Percentiles rank a stretch among this genome's conserved stretches.
phyloP scores from a whole-genome alignment of 495 filamentous ascomycete species.

The Penicillium cataractarum region DNA sequence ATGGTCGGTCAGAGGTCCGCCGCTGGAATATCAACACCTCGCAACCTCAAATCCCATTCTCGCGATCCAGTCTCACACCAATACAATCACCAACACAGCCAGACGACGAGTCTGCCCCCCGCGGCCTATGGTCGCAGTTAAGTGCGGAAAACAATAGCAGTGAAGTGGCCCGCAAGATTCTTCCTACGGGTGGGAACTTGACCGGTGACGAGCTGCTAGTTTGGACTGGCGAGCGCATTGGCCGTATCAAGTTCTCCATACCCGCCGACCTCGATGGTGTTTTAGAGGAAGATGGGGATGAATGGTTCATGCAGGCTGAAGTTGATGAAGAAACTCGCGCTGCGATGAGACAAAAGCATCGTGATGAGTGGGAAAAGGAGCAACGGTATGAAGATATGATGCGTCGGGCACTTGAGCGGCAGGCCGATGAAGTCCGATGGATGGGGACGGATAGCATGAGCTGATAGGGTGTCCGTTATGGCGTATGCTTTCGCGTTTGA shows the following conservation, averaged over 20 bases:
- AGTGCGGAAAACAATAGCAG: slow-evolving; percentile 27
- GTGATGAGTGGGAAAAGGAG: slow-evolving; percentile 46
- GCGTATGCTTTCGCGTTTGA: too few species aligned
- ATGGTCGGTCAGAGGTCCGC: slow-evolving; percentile 80
- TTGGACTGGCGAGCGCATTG: slow-evolving; percentile 82
- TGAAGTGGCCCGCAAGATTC: slow-evolving; percentile 70
- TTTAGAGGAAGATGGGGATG: slow-evolving; percentile 49
- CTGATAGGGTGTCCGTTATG: too few species aligned
- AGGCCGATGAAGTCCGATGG: slow-evolving; percentile 82
- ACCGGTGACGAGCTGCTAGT: slow-evolving; percentile 67
- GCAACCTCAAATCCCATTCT: slow-evolving; percentile 25
- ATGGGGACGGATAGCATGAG: slow-evolving; percentile 68
- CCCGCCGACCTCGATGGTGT: slow-evolving; percentile 47
- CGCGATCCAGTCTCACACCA: slow-evolving; percentile 3
- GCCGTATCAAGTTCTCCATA: slow-evolving; percentile 65
- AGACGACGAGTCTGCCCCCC: slow-evolving; percentile 12
- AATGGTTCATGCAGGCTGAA: slow-evolving; percentile 38
- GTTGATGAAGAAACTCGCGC: slow-evolving; percentile 42
- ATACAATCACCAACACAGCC: neutral
- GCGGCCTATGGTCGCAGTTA: slow-evolving; percentile 36
- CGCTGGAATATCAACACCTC: slow-evolving; percentile 67
- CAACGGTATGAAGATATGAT: slow-evolving; percentile 67
- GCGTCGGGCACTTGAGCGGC: slow-evolving; percentile 73
- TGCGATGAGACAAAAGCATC: slow-evolving; percentile 47
- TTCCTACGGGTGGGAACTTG: slow-evolving; percentile 58